Conservation (phyloP, 768 basidiomycete genomes). For the Exsudoporus frostii region DNA sequence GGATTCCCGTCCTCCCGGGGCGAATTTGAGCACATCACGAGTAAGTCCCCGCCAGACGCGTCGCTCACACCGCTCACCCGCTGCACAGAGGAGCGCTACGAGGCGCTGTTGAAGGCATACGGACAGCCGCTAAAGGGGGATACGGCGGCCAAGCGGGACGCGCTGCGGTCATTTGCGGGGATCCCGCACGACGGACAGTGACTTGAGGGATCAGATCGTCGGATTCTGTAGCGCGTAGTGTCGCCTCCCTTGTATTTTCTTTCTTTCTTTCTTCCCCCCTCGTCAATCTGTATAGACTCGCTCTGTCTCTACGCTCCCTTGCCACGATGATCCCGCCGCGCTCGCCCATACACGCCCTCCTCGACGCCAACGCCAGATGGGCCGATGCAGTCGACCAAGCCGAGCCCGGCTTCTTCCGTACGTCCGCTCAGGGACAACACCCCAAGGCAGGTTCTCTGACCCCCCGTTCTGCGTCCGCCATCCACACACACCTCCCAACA, state of each 20-base stretch:
- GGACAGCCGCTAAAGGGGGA: slow-evolving; percentile 36
- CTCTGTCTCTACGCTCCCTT: not conserved
- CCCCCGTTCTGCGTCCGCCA: too few relatives aligned
- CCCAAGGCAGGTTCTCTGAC: slow-evolving; percentile 79
- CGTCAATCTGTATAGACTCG: not conserved
- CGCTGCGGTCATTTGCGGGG: slow-evolving; percentile 37
- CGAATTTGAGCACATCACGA: slow-evolving; percentile 46
- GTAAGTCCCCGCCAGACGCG: too few relatives aligned
- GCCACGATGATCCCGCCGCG: slow-evolving; percentile 5
- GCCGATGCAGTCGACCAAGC: slow-evolving; percentile 51
- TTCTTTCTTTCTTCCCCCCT: too few relatives aligned
- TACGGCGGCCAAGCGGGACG: slow-evolving; percentile 38
- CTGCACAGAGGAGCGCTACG: slow-evolving; percentile 46
- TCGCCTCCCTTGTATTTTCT: too few relatives aligned
- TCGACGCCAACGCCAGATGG: slow-evolving; percentile 66
- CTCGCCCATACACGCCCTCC: slow-evolving; percentile 22
- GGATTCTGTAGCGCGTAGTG: too few relatives aligned
- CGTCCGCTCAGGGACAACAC: slow-evolving; percentile 59
- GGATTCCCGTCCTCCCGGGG: slow-evolving; percentile 39
- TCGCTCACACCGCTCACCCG: too few relatives aligned
- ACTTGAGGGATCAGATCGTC: not conserved
- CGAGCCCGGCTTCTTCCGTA: slow-evolving; percentile 63
- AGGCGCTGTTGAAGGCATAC: slow-evolving; percentile 35
- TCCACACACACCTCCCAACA: too few relatives aligned
- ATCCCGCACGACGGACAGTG: slow-evolving; percentile 28